A percentile compares a stretch with the other conserved stretches of the same genome.
phyloP scores from a whole-genome alignment of 345 rosid species.

The Hevea brasiliensis region DNA sequence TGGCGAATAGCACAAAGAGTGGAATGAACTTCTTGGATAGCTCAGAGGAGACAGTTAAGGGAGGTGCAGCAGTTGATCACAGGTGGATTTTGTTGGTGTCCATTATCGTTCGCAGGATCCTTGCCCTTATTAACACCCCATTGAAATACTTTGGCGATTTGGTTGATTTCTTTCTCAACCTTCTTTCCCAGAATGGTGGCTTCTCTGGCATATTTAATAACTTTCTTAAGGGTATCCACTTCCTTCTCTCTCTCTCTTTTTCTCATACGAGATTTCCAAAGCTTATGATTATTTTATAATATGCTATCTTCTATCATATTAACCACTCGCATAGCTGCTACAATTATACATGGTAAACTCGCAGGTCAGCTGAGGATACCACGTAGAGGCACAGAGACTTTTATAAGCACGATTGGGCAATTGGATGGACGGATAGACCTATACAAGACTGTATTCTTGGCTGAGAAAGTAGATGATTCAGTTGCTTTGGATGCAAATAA shows the following conservation, averaged over 20 bases:
- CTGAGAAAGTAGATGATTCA: conserved; percentile 30
- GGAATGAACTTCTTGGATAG: conserved; percentile 56
- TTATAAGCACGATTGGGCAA: conserved; percentile 60
- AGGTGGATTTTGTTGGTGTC: conserved; percentile 68
- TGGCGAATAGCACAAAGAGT: conserved; percentile 39
- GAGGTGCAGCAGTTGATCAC: conserved; percentile 39
- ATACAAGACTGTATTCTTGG: conserved; percentile 27
- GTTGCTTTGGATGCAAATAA: conserved; percentile 20
- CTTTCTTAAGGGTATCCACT: conserved; percentile 43
- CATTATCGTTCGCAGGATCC: conserved; percentile 50
- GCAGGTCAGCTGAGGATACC: conserved; percentile 63
- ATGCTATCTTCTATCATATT: no score
- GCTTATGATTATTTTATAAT: no score
- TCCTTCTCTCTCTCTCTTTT: no score
- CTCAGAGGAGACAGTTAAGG: conserved; percentile 31
- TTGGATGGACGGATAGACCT: conserved; percentile 65
- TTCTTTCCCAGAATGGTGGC: conserved; percentile 55
- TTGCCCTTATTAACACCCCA: conserved; percentile 51
- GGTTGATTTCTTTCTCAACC: conserved; percentile 66
- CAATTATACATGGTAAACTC: not conserved
- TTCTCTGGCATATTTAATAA: conserved; percentile 50
- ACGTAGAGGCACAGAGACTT: conserved; percentile 51
- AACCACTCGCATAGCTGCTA: no score
- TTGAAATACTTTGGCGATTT: conserved; percentile 57
- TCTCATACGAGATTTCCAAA: no score